These are phyloP conservation scores for Talaromyces amestolkiae DNA, from an alignment of 2,329 filamentous ascomycete species.

Conservation along the genomic window DNA sequence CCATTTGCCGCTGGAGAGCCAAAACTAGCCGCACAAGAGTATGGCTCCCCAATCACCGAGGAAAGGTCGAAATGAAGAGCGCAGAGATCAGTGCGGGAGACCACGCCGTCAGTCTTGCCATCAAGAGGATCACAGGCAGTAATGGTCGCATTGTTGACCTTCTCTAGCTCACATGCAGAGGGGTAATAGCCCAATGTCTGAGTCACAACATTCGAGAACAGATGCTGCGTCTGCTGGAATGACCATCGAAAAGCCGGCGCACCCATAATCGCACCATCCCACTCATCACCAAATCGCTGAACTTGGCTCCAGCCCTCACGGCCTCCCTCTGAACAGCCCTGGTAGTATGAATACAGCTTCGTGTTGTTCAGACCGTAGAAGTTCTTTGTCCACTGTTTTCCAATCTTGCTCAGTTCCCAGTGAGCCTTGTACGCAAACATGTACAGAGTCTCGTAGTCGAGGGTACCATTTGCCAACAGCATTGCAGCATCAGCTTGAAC, in stretches of 20 bases:
- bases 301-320: slow-evolving; percentile 49
- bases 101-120: neutral
- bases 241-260: slow-evolving; percentile 46
- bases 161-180: neutral
- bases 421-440: slow-evolving; percentile 53
- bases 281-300: slow-evolving; percentile 46
- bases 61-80: neutral
- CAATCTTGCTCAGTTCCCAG: slow-evolving; percentile 48
- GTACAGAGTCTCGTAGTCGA: slow-evolving; percentile 52
- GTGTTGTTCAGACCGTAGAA: slow-evolving; percentile 33
- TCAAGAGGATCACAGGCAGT: neutral
- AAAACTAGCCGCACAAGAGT: neutral
- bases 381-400: slow-evolving; percentile 43
- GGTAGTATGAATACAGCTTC: slow-evolving; percentile 42
- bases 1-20: neutral
- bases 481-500: neutral
- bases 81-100: neutral
- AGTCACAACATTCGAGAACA: slow-evolving; percentile 38
- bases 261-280: slow-evolving; percentile 43
- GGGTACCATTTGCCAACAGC: slow-evolving; percentile 40
- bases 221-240: slow-evolving; percentile 43
- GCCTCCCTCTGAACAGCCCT: slow-evolving; percentile 53
- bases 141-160: neutral
- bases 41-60: neutral
- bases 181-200: slow-evolving; percentile 28